Evolutionary conservation across 176 grass and related monocot species (phyloP).

Genomic region (Musa itinerans): DNA sequence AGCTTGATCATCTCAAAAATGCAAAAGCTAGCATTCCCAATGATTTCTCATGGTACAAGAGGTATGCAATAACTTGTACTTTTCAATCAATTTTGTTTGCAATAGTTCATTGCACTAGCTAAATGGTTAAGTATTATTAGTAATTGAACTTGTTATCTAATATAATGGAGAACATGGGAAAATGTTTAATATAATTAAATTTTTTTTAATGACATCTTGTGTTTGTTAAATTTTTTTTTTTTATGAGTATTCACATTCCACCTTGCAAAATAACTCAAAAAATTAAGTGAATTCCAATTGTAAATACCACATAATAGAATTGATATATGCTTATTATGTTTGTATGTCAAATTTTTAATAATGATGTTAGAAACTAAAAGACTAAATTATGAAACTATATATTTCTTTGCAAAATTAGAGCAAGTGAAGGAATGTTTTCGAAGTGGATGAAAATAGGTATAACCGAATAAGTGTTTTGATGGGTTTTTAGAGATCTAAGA

Average conservation of each 20-base stretch:
- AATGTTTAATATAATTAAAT: background rate
- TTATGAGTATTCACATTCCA: background rate
- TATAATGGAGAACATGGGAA: background rate
- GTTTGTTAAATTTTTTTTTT: too few relatives aligned
- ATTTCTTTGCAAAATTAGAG: too few relatives aligned
- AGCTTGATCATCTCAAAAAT: constrained; percentile 99
- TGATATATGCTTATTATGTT: background rate
- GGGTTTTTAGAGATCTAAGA: too few relatives aligned
- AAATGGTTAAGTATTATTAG: background rate
- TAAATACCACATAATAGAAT: background rate
- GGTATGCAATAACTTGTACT: constrained; percentile 35
- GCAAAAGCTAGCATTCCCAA: constrained; percentile 99
- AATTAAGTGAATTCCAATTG: background rate
- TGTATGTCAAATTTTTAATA: too few relatives aligned
- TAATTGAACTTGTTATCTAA: background rate
- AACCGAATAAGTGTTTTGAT: too few relatives aligned
- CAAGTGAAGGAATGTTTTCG: too few relatives aligned
- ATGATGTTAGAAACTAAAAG: too few relatives aligned
- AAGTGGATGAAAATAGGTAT: too few relatives aligned
- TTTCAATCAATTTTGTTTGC: constrained; percentile 14
- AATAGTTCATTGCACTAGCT: background rate
- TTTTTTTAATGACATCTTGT: too few relatives aligned
- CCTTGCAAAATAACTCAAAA: background rate
- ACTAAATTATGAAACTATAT: too few relatives aligned
- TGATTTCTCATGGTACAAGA: constrained; percentile 99